A percentile compares a stretch with the other conserved stretches of the same genome.
These are phyloP conservation scores for Penicillium sp. DNA, from an alignment of 2,329 filamentous ascomycete species.

Conservation along the genomic window DNA sequence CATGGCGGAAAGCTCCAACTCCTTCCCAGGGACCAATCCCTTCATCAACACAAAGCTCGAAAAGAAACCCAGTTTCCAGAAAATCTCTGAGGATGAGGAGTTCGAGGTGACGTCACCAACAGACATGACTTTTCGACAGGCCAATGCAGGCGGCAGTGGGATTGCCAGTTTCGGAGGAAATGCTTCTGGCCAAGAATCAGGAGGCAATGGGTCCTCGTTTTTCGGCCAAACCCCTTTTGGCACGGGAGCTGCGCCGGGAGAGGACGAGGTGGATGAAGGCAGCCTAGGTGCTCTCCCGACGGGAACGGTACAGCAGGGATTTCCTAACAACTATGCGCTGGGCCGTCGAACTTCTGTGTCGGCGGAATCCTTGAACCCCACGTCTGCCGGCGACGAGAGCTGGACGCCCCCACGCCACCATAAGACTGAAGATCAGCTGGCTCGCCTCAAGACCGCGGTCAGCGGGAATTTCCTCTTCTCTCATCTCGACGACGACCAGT, in stretches of 20 bases:
- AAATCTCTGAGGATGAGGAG: conserved; percentile 77
- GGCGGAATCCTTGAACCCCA: conserved; percentile 90
- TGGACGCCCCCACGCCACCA: conserved; percentile 83
- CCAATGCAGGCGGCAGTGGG: conserved; percentile 31
- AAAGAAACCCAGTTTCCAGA: conserved; percentile 49
- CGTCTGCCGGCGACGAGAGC: conserved; percentile 73
- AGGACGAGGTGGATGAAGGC: conserved; percentile 20
- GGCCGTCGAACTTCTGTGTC: conserved; percentile 92
- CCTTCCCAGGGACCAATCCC: conserved; percentile 75
- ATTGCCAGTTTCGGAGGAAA: conserved; percentile 43
- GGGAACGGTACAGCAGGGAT: conserved; percentile 27
- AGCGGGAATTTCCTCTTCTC: conserved; percentile 89
- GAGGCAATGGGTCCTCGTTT: conserved; percentile 17
- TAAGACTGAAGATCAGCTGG: conserved; percentile 76
- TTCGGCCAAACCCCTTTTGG: conserved; percentile 36
- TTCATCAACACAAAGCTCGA: conserved; percentile 68
- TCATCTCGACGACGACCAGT: conserved; percentile 91
- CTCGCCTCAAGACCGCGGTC: conserved; percentile 74
- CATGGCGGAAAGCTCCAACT: conserved; percentile 61
- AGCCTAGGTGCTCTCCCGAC: conserved; percentile 27
- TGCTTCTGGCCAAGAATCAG: conserved; percentile 20
- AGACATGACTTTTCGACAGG: conserved; percentile 52
- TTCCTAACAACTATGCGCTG: conserved; percentile 91
- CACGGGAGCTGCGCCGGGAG: conserved; percentile 14
- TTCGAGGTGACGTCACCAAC: conserved; percentile 74